Conservation (phyloP, 257 asterid genomes). For the Scutellaria barbata region DNA sequence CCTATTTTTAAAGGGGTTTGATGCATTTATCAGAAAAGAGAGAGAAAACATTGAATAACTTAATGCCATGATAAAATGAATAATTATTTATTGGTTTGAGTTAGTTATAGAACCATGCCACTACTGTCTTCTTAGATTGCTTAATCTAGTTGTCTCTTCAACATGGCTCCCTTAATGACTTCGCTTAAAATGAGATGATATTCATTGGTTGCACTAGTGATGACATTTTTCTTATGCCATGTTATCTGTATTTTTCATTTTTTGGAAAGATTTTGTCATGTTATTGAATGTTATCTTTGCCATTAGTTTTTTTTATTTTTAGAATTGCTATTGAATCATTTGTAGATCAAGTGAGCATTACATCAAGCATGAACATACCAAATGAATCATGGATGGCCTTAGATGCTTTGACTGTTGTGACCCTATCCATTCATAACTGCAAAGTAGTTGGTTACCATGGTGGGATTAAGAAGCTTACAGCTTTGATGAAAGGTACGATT, state of each 20-base stretch:
- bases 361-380: conserved; percentile 49
- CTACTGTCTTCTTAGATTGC: conserved; percentile 5
- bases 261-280: not conserved
- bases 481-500: conserved; percentile 83
- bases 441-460: conserved; percentile 77
- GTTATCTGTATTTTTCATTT: not conserved
- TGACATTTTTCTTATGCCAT: not conserved
- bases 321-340: conserved; percentile 37
- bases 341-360: conserved; percentile 59
- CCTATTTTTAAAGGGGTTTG: not conserved
- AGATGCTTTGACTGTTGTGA: conserved; percentile 76
- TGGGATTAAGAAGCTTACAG: conserved; percentile 90
- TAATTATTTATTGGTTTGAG: not conserved
- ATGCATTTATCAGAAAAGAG: conserved; percentile 17
- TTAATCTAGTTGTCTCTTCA: conserved; percentile 10
- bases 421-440: conserved; percentile 91
- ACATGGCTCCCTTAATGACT: conserved; percentile 3
- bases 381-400: conserved; percentile 76
- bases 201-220: conserved; percentile 8
- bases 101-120: not conserved
- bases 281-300: conserved; percentile 25
- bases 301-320: conserved; percentile 11
- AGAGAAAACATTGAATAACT: not conserved
- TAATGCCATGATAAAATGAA: not conserved
- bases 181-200: conserved; percentile 20